Conservation (phyloP, 805 yeast species). For the Starmerella tilneyi region DNA sequence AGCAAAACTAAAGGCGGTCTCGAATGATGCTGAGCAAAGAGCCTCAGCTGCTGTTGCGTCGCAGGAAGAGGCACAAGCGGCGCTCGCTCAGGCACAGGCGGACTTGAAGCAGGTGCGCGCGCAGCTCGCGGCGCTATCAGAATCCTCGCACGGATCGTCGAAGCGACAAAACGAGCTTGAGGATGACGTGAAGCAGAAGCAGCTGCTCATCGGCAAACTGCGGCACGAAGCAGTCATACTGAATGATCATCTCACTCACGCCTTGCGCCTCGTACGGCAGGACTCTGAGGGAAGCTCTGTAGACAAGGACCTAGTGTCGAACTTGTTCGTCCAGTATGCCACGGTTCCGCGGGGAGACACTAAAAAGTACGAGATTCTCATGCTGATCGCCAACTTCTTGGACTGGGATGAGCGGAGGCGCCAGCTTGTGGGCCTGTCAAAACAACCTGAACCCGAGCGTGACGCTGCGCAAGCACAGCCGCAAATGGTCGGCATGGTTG, state of each 20-base stretch:
- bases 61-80: slow-evolving; percentile 4
- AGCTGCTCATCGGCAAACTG: slow-evolving; percentile 72
- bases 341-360: slow-evolving; percentile 86
- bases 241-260: slow-evolving; percentile 92
- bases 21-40: background rate
- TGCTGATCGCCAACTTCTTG: slow-evolving; percentile 67
- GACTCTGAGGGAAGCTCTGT: slow-evolving; percentile 66
- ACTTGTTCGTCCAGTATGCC: slow-evolving; percentile 72
- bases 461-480: slow-evolving; percentile 19
- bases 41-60: background rate
- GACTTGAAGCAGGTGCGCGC: slow-evolving; percentile 7
- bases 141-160: slow-evolving; percentile 3
- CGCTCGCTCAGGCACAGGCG: background rate
- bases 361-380: slow-evolving; percentile 85
- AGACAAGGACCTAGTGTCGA: slow-evolving; percentile 81
- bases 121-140: slow-evolving; percentile 2
- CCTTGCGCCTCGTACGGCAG: slow-evolving; percentile 70
- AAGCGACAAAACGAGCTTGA: slow-evolving; percentile 29
- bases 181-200: slow-evolving; percentile 52
- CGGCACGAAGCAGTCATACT: slow-evolving; percentile 89
- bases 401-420: slow-evolving; percentile 68
- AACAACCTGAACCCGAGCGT: slow-evolving; percentile 8
- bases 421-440: slow-evolving; percentile 29
- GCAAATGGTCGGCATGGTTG: slow-evolving; percentile 30
- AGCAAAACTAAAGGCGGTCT: slow-evolving; percentile 24